Conservation (phyloP, 306 rosid species). For the Vigna mungo region DNA sequence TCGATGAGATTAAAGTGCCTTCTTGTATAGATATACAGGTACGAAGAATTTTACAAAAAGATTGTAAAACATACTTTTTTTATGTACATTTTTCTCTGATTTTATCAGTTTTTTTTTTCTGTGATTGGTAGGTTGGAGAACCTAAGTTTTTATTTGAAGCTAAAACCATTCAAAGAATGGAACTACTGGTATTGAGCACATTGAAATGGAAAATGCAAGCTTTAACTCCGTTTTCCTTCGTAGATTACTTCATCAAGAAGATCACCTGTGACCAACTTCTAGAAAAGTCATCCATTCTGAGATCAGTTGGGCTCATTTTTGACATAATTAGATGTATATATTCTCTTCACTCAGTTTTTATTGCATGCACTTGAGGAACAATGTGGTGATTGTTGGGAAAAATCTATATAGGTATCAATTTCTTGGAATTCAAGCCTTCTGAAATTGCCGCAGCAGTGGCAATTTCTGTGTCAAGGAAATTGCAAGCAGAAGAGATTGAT, state of each 20-base stretch:
- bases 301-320: slow-evolving; percentile 59
- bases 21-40: slow-evolving; percentile 64
- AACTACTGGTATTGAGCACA: slow-evolving; percentile 64
- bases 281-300: slow-evolving; percentile 36
- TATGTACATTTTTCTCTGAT: slow-evolving; percentile 2
- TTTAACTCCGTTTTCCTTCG: slow-evolving; percentile 67
- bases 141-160: slow-evolving; percentile 65
- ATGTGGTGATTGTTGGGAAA: slow-evolving; percentile 48
- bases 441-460: slow-evolving; percentile 90
- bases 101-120: neutral
- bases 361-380: slow-evolving; percentile 40
- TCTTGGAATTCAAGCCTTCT: slow-evolving; percentile 87
- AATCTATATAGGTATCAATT: slow-evolving; percentile 71
- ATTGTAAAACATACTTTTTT: slow-evolving; percentile 29
- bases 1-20: slow-evolving; percentile 68
- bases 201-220: slow-evolving; percentile 85
- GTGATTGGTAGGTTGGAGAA: slow-evolving; percentile 62
- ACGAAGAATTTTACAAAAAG: slow-evolving; percentile 15
- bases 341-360: slow-evolving; percentile 19
- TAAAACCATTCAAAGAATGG: slow-evolving; percentile 66
- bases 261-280: slow-evolving; percentile 45
- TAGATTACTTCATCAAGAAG: slow-evolving; percentile 69
- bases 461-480: slow-evolving; percentile 57
- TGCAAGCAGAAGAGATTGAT: slow-evolving; percentile 53
- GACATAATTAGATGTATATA: slow-evolving; percentile 58